Conservation (phyloP, 192 early-diverging fungal species). For the Diversispora epigaea region DNA sequence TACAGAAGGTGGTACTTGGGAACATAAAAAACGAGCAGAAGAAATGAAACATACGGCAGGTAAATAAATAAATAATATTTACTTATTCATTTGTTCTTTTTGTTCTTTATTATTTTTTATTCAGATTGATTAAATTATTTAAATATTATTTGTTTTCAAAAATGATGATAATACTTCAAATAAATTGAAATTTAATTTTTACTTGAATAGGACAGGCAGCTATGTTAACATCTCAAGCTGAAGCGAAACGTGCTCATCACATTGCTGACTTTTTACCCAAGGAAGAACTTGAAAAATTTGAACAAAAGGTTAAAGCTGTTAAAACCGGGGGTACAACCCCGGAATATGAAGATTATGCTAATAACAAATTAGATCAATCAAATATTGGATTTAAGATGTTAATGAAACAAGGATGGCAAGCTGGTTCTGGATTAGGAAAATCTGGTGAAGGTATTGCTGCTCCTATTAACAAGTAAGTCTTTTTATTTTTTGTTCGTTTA, state of each 20-base stretch:
- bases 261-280: slow-evolving; percentile 37
- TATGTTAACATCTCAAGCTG: slow-evolving; percentile 29
- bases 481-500: too few relatives aligned
- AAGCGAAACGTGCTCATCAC: slow-evolving; percentile 35
- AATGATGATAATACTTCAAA: too few relatives aligned
- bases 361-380: slow-evolving; percentile 31
- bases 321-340: slow-evolving; percentile 29
- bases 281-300: slow-evolving; percentile 33
- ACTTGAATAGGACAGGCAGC: slow-evolving; percentile 31
- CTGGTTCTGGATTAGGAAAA: slow-evolving; percentile 35
- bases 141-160: too few relatives aligned
- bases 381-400: slow-evolving; percentile 37
- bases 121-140: too few relatives aligned
- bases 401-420: slow-evolving; percentile 38
- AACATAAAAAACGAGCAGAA: slow-evolving; percentile 36
- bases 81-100: too few relatives aligned
- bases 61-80: too few relatives aligned
- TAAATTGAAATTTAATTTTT: too few relatives aligned
- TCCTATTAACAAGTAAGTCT: slow-evolving; percentile 33
- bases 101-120: too few relatives aligned
- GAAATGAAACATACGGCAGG: slow-evolving; percentile 37
- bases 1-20: slow-evolving; percentile 37
- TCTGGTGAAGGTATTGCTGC: slow-evolving; percentile 30
- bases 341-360: slow-evolving; percentile 33
- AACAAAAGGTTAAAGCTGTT: slow-evolving; percentile 31